A percentile compares a stretch with the other conserved stretches of the same genome.
phyloP scores from a whole-genome alignment of 2,329 filamentous ascomycete species.

The Arthrobotrys entomopaga region DNA sequence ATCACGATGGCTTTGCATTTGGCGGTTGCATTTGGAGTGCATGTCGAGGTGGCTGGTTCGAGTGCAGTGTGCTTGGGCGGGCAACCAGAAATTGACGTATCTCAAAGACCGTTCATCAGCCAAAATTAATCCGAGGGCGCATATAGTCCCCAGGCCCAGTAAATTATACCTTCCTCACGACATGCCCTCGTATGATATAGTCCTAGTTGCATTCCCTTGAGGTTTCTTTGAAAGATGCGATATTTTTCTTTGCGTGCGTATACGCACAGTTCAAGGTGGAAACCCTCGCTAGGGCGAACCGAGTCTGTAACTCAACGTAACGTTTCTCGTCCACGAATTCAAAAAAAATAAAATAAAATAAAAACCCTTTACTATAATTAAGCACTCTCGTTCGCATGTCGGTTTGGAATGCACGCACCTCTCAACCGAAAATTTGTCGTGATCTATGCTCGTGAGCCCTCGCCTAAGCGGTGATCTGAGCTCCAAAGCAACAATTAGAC shows the following conservation, averaged over 20 bases:
- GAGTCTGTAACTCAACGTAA: too few relatives aligned
- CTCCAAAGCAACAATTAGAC: slow-evolving; percentile 33
- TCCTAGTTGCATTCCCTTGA: slow-evolving; percentile 1
- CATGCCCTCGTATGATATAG: slow-evolving; percentile 26
- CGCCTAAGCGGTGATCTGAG: slow-evolving; percentile 55
- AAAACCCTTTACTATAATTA: too few relatives aligned
- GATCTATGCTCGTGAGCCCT: slow-evolving; percentile 24
- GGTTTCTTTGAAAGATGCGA: slow-evolving; percentile 32
- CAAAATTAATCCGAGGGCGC: slow-evolving; percentile 38
- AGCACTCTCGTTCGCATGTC: slow-evolving; percentile 33
- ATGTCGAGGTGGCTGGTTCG: slow-evolving; percentile 28
- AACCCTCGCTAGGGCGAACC: too few relatives aligned
- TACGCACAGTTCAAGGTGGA: too few relatives aligned
- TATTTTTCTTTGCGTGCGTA: slow-evolving; percentile 18
- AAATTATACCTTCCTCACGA: slow-evolving; percentile 11
- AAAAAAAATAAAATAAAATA: slow-evolving; percentile 26
- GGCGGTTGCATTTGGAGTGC: slow-evolving; percentile 17
- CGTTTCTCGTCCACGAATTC: slow-evolving; percentile 8
- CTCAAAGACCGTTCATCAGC: slow-evolving; percentile 18
- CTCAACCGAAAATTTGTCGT: slow-evolving; percentile 43
- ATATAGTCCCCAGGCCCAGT: slow-evolving; percentile 9
- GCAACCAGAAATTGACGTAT: too few relatives aligned
- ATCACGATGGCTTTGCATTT: slow-evolving; percentile 23
- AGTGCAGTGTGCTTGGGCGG: too few relatives aligned
- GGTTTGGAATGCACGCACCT: slow-evolving; percentile 19